Evolutionary conservation across 2,329 filamentous ascomycete species (phyloP).

Genomic region (Mycocentrospora acerina): DNA sequence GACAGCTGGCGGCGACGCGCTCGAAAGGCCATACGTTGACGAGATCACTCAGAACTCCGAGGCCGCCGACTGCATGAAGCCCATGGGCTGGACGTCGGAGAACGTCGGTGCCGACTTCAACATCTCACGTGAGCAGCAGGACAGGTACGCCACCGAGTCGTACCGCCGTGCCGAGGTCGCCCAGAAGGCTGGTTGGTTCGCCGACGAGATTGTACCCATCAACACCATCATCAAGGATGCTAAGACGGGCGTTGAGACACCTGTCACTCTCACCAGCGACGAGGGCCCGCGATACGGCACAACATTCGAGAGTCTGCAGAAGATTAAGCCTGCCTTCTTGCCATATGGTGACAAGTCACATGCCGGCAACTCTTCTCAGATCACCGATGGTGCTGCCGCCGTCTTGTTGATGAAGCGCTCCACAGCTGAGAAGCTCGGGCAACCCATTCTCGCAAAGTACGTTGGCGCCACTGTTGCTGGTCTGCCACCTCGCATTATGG

Average conservation of each 20-base stretch:
- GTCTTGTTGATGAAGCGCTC: slow-evolving; percentile 93
- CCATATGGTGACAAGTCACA: slow-evolving; percentile 85
- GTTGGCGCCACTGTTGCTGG: slow-evolving; percentile 89
- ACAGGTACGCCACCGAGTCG: slow-evolving; percentile 82
- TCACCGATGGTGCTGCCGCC: slow-evolving; percentile 91
- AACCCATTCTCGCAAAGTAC: slow-evolving; percentile 93
- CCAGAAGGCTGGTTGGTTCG: slow-evolving; percentile 87
- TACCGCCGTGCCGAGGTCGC: slow-evolving; percentile 85
- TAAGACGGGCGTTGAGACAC: slow-evolving; percentile 74
- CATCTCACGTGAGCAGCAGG: slow-evolving; percentile 77
- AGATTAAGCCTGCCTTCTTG: slow-evolving; percentile 88
- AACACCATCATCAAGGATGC: slow-evolving; percentile 78
- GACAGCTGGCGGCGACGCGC: slow-evolving; percentile 70
- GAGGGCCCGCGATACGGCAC: slow-evolving; percentile 91
- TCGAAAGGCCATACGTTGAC: slow-evolving; percentile 74
- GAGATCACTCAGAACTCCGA: slow-evolving; percentile 75
- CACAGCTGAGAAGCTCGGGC: slow-evolving; percentile 79
- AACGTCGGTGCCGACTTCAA: slow-evolving; percentile 92
- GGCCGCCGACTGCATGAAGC: slow-evolving; percentile 81
- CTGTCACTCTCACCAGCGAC: slow-evolving; percentile 78
- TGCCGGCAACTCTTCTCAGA: slow-evolving; percentile 90
- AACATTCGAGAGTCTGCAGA: slow-evolving; percentile 76
- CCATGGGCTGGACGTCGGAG: slow-evolving; percentile 98
- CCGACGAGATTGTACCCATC: slow-evolving; percentile 93
- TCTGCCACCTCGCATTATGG: slow-evolving; percentile 93